Conservation (phyloP, 2,329 filamentous ascomycete species). For the Exophiala oligosperma region DNA sequence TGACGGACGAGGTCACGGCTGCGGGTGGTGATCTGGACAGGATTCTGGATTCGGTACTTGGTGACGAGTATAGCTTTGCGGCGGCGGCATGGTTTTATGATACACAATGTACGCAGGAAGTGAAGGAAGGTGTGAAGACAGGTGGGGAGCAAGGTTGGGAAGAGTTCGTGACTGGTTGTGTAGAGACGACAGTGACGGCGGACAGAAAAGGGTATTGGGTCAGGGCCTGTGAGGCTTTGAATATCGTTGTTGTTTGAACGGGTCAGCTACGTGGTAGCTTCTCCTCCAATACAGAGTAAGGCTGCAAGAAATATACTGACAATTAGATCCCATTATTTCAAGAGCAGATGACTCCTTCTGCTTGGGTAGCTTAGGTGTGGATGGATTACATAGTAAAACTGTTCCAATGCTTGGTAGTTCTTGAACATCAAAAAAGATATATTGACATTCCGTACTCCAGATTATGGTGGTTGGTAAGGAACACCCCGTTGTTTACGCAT, state of each 20-base stretch:
- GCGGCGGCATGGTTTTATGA: constrained; percentile 63
- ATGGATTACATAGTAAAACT: too few species aligned
- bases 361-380: too few species aligned
- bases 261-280: too few species aligned
- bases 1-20: constrained; percentile 38
- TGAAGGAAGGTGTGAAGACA: constrained; percentile 46
- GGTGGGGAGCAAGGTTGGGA: constrained; percentile 53
- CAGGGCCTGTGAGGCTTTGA: constrained; percentile 46
- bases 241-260: constrained; percentile 17
- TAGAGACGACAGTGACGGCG: constrained; percentile 50
- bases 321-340: too few species aligned
- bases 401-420: too few species aligned
- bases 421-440: too few species aligned
- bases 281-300: too few species aligned
- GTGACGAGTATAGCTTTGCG: constrained; percentile 55
- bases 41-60: constrained; percentile 53
- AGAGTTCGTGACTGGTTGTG: constrained; percentile 55
- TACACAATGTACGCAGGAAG: constrained; percentile 51
- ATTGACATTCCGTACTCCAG: too few species aligned
- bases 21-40: constrained; percentile 41
- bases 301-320: too few species aligned
- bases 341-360: too few species aligned
- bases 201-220: constrained; percentile 53
- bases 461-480: too few species aligned
- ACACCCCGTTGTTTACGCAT: too few species aligned